These are phyloP conservation scores for Poterioochromonas sp. DNA, from an alignment of 352 stramenopile genomes.

Conservation along the genomic window DNA sequence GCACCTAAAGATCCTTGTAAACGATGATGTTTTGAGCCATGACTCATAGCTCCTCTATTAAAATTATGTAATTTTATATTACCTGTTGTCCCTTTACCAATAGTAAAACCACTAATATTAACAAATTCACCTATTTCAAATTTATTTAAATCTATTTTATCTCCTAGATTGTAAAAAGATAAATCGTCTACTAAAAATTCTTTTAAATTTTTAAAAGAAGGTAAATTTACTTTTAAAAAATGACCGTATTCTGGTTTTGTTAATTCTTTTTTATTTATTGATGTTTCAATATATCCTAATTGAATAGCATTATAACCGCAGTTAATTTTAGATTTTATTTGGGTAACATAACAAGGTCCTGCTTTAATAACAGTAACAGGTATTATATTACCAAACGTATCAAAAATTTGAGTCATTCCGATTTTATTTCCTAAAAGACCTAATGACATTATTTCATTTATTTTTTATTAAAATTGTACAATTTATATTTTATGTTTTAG, in stretches of 20 bases:
- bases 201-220: constrained; percentile 42
- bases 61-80: constrained; percentile 29
- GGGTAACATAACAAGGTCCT: constrained; percentile 32
- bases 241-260: constrained; percentile 42
- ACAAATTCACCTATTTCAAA: constrained; percentile 34
- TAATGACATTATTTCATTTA: not conserved
- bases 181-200: constrained; percentile 40
- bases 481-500: constrained; percentile 10
- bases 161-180: constrained; percentile 34
- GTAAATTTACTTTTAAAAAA: constrained; percentile 45
- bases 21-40: not conserved
- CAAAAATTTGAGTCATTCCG: constrained; percentile 24
- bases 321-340: constrained; percentile 1
- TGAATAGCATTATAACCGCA: constrained; percentile 34
- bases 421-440: constrained; percentile 27
- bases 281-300: constrained; percentile 36
- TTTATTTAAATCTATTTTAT: constrained; percentile 40
- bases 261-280: constrained; percentile 36
- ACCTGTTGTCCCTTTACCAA: not conserved
- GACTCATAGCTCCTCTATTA: not conserved
- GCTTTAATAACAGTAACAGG: constrained; percentile 17
- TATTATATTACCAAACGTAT: constrained; percentile 21
- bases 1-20: not conserved
- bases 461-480: not conserved
- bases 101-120: constrained; percentile 1